These are phyloP conservation scores for Mortierella sp. DNA, from an alignment of 371 early-diverging fungal genomes.

Conservation along the genomic window DNA sequence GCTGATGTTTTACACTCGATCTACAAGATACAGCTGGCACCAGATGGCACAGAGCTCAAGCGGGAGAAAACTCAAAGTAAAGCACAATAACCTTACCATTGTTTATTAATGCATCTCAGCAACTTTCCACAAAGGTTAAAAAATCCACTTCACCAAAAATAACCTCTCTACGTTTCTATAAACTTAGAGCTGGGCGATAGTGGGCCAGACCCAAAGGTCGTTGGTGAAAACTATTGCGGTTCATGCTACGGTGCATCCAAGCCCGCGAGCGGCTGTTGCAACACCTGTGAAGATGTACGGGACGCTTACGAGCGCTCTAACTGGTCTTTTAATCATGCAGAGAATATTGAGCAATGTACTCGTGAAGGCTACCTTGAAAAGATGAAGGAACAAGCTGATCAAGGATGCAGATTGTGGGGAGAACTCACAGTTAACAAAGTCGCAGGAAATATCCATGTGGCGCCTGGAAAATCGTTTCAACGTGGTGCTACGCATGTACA, in stretches of 20 bases:
- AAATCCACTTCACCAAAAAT: neutral
- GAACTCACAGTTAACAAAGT: constrained; percentile 91
- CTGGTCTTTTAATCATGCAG: constrained; percentile 84
- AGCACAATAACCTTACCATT: neutral
- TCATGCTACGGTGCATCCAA: constrained; percentile 86
- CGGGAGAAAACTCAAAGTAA: constrained; percentile 68
- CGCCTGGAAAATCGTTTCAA: constrained; percentile 92
- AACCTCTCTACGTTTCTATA: neutral
- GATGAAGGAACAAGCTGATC: constrained; percentile 82
- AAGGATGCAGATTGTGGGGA: constrained; percentile 93
- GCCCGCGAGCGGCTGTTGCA: constrained; percentile 89
- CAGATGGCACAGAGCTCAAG: constrained; percentile 73
- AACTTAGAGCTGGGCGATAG: constrained; percentile 35
- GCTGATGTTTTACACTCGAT: constrained; percentile 85
- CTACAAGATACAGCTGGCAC: constrained; percentile 83
- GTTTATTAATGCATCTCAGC: neutral
- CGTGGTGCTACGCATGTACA: constrained; percentile 85
- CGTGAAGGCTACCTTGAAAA: constrained; percentile 86
- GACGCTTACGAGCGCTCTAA: constrained; percentile 84
- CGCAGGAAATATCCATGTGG: constrained; percentile 92
- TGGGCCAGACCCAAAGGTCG: constrained; percentile 53
- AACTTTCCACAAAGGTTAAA: neutral
- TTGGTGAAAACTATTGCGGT: constrained; percentile 83
- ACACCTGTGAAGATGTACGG: constrained; percentile 95
- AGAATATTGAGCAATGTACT: constrained; percentile 91